phyloP scores from a whole-genome alignment of 805 yeast species.

The Ascoidea tarda region DNA sequence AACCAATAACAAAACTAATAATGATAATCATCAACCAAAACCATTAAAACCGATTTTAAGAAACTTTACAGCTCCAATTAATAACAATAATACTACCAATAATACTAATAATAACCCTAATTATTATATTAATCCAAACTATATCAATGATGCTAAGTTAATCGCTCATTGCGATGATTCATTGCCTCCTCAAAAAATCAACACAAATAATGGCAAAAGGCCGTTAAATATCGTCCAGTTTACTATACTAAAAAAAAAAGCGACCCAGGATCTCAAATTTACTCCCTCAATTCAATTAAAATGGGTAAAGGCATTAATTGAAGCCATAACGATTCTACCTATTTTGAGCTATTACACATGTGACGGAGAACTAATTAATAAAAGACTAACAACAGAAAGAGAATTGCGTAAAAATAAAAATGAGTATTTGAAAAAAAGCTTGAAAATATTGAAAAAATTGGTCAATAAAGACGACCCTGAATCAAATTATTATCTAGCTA shows the following conservation, averaged over 20 bases:
- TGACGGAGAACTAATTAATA: slow-evolving; percentile 29
- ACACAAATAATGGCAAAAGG: background rate
- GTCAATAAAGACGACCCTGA: slow-evolving; percentile 36
- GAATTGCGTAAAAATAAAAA: slow-evolving; percentile 37
- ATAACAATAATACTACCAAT: background rate
- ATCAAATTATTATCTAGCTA: slow-evolving; percentile 46
- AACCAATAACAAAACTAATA: background rate
- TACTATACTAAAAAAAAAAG: slow-evolving; percentile 4
- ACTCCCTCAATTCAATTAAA: slow-evolving; percentile 41
- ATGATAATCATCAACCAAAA: background rate
- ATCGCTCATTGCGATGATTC: too few species aligned
- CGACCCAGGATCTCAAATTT: slow-evolving; percentile 15
- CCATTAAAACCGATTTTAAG: background rate
- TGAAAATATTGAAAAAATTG: slow-evolving; percentile 44
- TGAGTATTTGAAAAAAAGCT: slow-evolving; percentile 40
- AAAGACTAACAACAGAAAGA: slow-evolving; percentile 23
- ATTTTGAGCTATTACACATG: slow-evolving; percentile 29
- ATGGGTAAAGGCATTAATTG: slow-evolving; percentile 47
- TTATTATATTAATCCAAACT: background rate
- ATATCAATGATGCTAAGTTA: slow-evolving; percentile 1
- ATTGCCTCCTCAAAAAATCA: background rate
- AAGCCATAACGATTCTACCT: slow-evolving; percentile 27
- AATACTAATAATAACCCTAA: background rate
- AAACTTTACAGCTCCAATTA: too few species aligned
- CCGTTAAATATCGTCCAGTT: slow-evolving; percentile 7